A percentile compares a stretch with the other conserved stretches of the same genome.
Conservation (phyloP, 2,329 filamentous ascomycete species). For the Monosporascus sp. region DNA sequence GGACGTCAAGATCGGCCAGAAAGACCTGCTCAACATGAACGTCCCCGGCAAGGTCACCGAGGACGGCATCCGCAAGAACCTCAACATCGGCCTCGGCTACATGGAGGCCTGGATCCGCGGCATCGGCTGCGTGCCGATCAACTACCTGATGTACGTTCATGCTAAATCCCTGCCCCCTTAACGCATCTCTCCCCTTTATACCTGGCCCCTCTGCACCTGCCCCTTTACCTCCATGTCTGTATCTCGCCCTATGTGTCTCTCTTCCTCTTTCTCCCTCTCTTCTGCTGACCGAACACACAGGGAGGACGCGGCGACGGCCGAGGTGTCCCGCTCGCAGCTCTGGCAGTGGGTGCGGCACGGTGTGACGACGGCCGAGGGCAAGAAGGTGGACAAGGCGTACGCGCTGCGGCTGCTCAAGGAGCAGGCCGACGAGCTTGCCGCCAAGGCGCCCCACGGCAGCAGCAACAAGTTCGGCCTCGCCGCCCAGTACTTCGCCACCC, state of each 20-base stretch:
- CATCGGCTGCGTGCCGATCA: constrained; percentile 93
- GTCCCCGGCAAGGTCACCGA: constrained; percentile 89
- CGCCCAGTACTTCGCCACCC: constrained; percentile 83
- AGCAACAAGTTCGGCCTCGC: constrained; percentile 92
- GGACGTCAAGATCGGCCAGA: constrained; percentile 78
- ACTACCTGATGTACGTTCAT: constrained; percentile 73
- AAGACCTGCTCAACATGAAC: constrained; percentile 97
- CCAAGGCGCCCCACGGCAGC: constrained; percentile 77
- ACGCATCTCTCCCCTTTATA: not conserved
- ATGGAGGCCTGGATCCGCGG: constrained; percentile 99
- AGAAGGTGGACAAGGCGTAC: constrained; percentile 89
- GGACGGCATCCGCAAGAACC: constrained; percentile 92
- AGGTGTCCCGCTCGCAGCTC: constrained; percentile 88
- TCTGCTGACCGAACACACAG: constrained; percentile 23
- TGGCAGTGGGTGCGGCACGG: constrained; percentile 89
- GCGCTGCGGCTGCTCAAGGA: constrained; percentile 82
- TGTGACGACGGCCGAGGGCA: constrained; percentile 76
- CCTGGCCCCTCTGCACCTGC: too few species aligned
- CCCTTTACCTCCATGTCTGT: too few species aligned
- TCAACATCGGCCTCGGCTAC: constrained; percentile 93
- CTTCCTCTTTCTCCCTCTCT: too few species aligned
- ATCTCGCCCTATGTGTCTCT: too few species aligned
- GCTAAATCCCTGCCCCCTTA: not conserved
- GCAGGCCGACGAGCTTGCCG: constrained; percentile 68
- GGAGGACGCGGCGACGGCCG: constrained; percentile 94